Evolutionary conservation across 116 monocot species (phyloP).

Genomic region (Trichopus zeylanicus): DNA sequence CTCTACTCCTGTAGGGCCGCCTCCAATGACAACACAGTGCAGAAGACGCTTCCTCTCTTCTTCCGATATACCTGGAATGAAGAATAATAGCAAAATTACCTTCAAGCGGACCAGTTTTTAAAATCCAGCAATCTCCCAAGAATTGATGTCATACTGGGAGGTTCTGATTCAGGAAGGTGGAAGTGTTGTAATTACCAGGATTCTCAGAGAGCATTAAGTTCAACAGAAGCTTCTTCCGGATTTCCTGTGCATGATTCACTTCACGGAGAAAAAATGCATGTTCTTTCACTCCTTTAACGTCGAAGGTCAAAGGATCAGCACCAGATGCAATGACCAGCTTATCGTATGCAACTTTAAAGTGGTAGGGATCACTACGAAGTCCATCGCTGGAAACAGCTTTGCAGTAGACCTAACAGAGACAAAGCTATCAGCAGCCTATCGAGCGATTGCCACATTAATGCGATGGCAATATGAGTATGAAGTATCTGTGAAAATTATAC

Average conservation of each 20-base stretch:
- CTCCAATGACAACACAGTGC: constrained; percentile 60
- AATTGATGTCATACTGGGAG: too few relatives aligned
- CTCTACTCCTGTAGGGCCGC: constrained; percentile 68
- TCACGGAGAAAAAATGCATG: constrained; percentile 61
- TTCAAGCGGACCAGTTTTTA: not conserved
- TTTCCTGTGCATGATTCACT: constrained; percentile 61
- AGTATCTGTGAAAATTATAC: too few relatives aligned
- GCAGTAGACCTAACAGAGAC: constrained; percentile 36
- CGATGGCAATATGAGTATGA: too few relatives aligned
- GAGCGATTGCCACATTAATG: too few relatives aligned
- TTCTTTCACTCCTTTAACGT: constrained; percentile 49
- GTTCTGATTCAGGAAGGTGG: not conserved
- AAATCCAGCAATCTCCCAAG: too few relatives aligned
- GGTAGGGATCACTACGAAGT: constrained; percentile 19
- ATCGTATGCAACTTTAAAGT: constrained; percentile 58
- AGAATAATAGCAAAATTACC: not conserved
- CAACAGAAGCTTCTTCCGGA: constrained; percentile 46
- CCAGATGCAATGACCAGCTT: constrained; percentile 67
- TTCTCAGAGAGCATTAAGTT: constrained; percentile 66
- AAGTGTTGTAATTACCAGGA: constrained; percentile 28
- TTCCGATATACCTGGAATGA: constrained; percentile 28
- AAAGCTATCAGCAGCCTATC: not conserved
- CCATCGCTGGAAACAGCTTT: constrained; percentile 18
- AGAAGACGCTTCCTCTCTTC: constrained; percentile 52
- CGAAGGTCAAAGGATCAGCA: constrained; percentile 53